Evolutionary conservation across 2,329 filamentous ascomycete species (phyloP).

Genomic region (Aspergillus fructus): DNA sequence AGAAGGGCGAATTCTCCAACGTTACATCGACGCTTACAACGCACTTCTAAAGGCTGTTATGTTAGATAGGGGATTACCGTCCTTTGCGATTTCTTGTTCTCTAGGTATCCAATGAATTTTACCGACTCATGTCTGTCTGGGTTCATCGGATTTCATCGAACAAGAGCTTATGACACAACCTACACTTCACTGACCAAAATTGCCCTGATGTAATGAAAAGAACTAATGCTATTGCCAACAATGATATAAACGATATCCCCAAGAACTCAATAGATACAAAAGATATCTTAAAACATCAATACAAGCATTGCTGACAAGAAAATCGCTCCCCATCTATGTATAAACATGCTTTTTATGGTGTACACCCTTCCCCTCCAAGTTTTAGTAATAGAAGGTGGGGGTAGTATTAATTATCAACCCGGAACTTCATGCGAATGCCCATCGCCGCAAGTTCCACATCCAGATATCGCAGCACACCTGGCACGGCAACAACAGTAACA

Average conservation of each 20-base stretch:
- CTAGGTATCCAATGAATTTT: constrained; percentile 14
- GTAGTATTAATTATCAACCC: constrained; percentile 56
- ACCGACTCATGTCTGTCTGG: background rate
- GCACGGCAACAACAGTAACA: constrained; percentile 87
- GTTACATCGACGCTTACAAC: constrained; percentile 81
- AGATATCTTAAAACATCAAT: constrained; percentile 9
- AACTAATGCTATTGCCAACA: constrained; percentile 10
- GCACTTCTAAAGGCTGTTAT: constrained; percentile 49
- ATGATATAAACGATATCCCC: constrained; percentile 4
- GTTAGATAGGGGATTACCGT: constrained; percentile 16
- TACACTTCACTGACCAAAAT: background rate
- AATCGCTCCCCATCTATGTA: constrained; percentile 15
- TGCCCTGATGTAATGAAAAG: background rate
- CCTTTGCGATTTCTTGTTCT: constrained; percentile 8
- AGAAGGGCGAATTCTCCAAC: constrained; percentile 98
- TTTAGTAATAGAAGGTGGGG: background rate
- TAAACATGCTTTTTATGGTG: constrained; percentile 17
- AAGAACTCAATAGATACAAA: constrained; percentile 14
- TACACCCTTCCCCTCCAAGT: background rate
- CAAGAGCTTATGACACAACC: background rate
- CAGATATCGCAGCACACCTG: constrained; percentile 86
- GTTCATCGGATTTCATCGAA: background rate
- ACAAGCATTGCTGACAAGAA: constrained; percentile 12
- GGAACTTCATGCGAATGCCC: constrained; percentile 93
- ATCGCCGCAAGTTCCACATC: constrained; percentile 95